phyloP scores from a whole-genome alignment of 805 yeast genomes.

The Lipomyces chichibuensis region DNA sequence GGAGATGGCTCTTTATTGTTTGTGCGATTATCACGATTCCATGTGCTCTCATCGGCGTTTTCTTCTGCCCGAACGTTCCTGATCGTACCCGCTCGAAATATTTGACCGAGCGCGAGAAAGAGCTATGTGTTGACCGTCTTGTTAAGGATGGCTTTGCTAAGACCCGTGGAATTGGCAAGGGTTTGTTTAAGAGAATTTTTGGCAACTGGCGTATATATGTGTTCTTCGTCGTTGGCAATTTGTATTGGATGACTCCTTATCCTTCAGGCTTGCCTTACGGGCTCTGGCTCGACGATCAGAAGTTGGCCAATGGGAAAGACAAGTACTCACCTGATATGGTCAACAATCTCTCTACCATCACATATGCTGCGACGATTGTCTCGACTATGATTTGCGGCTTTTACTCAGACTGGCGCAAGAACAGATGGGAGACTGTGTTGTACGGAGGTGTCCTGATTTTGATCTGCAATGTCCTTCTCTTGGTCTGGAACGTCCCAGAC shows the following conservation, averaged over 20 bases:
- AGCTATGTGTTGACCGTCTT: constrained; percentile 54
- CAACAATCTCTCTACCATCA: constrained; percentile 56
- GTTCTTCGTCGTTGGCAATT: constrained; percentile 25
- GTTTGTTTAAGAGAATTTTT: constrained; percentile 23
- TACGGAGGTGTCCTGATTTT: constrained; percentile 26
- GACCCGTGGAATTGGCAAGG: constrained; percentile 23
- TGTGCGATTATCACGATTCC: constrained; percentile 63
- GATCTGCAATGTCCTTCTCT: constrained; percentile 51
- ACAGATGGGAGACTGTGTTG: constrained; percentile 23
- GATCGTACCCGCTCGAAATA: constrained; percentile 56
- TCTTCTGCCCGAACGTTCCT: constrained; percentile 69
- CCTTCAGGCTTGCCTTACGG: constrained; percentile 24
- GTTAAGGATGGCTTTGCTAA: constrained; percentile 25
- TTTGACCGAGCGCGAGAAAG: constrained; percentile 60
- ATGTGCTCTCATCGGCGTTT: constrained; percentile 60
- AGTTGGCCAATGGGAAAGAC: neutral
- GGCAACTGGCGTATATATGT: constrained; percentile 29
- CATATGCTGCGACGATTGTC: constrained; percentile 62
- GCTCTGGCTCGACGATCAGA: constrained; percentile 24
- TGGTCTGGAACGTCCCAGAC: constrained; percentile 60
- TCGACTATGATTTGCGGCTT: constrained; percentile 40
- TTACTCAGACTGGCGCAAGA: constrained; percentile 50
- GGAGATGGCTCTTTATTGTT: constrained; percentile 75
- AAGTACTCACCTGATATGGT: constrained; percentile 11
- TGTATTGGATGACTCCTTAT: constrained; percentile 34